Conservation (phyloP, 169 alveolate species). For the Babesia gibsoni region DNA sequence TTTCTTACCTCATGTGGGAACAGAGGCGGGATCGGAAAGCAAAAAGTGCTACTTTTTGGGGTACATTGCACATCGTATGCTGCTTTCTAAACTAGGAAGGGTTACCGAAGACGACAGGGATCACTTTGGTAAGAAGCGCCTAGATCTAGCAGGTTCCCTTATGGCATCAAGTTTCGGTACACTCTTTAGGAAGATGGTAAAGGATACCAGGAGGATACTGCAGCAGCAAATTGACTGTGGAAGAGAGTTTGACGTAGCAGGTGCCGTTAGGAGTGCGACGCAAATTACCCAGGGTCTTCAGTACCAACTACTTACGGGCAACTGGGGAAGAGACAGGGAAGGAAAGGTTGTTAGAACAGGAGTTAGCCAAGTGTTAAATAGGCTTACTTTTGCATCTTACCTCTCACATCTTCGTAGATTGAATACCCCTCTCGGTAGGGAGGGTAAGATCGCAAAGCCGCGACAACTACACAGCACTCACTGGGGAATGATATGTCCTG, state of each 20-base stretch:
- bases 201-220: conserved; percentile 88
- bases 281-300: conserved; percentile 89
- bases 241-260: conserved; percentile 88
- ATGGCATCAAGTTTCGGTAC: conserved; percentile 96
- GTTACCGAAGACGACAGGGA: conserved; percentile 99
- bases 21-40: conserved; percentile 87
- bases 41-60: conserved; percentile 98
- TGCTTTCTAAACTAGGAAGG: conserved; percentile 95
- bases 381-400: conserved; percentile 97
- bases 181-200: conserved; percentile 90
- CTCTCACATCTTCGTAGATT: conserved; percentile 98
- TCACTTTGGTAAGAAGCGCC: conserved; percentile 99
- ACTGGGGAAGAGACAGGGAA: conserved; percentile 97
- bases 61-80: conserved; percentile 95
- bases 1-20: conserved; percentile 98
- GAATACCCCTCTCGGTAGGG: conserved; percentile 98
- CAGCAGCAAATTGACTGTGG: conserved; percentile 90
- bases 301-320: conserved; percentile 79
- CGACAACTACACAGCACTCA: conserved; percentile 99
- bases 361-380: conserved; percentile 94
- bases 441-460: conserved; percentile 99
- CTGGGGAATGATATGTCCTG: conserved; percentile 99
- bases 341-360: conserved; percentile 98
- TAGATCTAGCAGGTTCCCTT: conserved; percentile 98
- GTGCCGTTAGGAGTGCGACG: conserved; percentile 85